A percentile compares a stretch with the other conserved stretches of the same genome.
Evolutionary conservation across 2,329 filamentous ascomycete species (phyloP).

Genomic region (Metarhizium humberi): DNA sequence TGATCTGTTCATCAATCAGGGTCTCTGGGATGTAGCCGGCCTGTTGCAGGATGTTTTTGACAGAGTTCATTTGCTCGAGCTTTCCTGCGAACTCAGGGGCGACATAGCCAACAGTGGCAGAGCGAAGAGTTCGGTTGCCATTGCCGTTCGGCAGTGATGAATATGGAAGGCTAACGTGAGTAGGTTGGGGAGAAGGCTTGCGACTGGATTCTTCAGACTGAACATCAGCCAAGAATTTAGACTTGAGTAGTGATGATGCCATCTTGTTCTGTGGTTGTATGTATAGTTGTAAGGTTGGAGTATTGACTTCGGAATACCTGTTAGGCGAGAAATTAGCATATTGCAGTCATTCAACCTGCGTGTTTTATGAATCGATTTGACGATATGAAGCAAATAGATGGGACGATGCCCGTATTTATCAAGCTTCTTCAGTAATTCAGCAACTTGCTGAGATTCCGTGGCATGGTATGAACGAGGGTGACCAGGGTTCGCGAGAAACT

Average conservation of each 20-base stretch:
- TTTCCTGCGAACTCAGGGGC: constrained; percentile 92
- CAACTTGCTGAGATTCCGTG: background rate
- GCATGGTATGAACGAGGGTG: background rate
- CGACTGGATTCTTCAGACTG: constrained; percentile 38
- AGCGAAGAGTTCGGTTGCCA: constrained; percentile 68
- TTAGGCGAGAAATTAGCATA: background rate
- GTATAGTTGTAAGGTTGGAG: background rate
- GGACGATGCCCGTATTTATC: background rate
- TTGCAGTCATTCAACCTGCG: background rate
- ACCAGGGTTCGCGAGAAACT: background rate
- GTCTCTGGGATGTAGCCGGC: constrained; percentile 79
- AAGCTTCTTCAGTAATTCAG: background rate
- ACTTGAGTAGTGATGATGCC: constrained; percentile 19
- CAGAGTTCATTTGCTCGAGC: constrained; percentile 78
- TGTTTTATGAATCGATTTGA: background rate
- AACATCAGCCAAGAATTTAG: constrained; percentile 32
- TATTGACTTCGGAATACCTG: background rate
- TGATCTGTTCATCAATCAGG: constrained; percentile 76
- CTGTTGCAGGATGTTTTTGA: constrained; percentile 69
- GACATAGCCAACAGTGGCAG: constrained; percentile 87
- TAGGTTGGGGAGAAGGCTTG: constrained; percentile 78
- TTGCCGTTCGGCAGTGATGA: constrained; percentile 41
- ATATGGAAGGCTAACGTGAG: constrained; percentile 67
- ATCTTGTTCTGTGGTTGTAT: constrained; percentile 16
- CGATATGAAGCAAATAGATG: background rate